Percentiles rank a stretch among this genome's conserved stretches.
Conservation (phyloP, 495 filamentous ascomycete genomes). For the Stereocaulon alpinum region DNA sequence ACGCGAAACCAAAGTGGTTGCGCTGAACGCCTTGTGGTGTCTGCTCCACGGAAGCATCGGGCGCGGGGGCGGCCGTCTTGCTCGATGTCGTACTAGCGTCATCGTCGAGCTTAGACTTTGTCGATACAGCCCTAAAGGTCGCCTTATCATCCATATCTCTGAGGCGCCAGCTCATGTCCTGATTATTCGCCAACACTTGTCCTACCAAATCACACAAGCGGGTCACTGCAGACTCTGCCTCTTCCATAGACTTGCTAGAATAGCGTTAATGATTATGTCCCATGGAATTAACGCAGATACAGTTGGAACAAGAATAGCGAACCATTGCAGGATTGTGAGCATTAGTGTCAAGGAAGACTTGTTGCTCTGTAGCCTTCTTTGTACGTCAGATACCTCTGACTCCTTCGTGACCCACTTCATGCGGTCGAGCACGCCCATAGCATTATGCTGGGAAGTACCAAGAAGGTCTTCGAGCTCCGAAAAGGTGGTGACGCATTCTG, state of each 20-base stretch:
- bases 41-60: neutral
- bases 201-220: neutral
- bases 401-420: constrained; percentile 6
- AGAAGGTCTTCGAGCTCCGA: constrained; percentile 9
- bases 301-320: neutral
- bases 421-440: neutral
- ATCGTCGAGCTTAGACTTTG: neutral
- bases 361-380: constrained; percentile 4
- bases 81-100: neutral
- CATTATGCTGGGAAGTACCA: neutral
- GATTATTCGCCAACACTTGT: neutral
- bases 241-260: constrained; percentile 6
- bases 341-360: constrained; percentile 1
- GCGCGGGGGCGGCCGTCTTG: neutral
- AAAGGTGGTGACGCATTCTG: constrained; percentile 5
- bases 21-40: neutral
- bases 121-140: neutral
- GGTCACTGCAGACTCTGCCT: constrained; percentile 4
- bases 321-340: constrained; percentile 9
- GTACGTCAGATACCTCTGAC: constrained; percentile 5
- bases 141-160: neutral
- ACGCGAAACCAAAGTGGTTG: constrained; percentile 7
- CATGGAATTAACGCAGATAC: neutral
- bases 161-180: constrained; percentile 3
- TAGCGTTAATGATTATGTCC: neutral